Percentiles rank a stretch among this genome's conserved stretches.
Conservation (phyloP, 305 asterid genomes). For the Withania somnifera region DNA sequence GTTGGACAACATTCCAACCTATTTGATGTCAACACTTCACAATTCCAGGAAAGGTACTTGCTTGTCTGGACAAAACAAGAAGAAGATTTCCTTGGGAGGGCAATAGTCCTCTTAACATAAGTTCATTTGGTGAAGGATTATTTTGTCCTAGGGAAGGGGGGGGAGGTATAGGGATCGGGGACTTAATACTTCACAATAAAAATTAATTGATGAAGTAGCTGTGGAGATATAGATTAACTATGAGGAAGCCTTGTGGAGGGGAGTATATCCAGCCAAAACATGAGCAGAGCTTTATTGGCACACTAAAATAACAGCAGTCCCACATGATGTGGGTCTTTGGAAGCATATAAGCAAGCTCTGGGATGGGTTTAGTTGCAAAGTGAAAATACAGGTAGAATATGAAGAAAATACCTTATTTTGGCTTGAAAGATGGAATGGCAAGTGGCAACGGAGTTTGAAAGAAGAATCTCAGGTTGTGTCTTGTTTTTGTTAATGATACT, state of each 20-base stretch:
- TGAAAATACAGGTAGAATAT: neutral
- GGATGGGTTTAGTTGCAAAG: neutral
- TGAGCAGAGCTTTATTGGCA: neutral
- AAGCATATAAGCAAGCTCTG: neutral
- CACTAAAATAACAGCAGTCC: neutral
- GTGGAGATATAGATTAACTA: neutral
- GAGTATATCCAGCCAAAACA: neutral
- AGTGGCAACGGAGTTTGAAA: neutral
- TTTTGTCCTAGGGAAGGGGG: neutral
- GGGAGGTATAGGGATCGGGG: neutral
- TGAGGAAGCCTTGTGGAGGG: neutral
- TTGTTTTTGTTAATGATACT: neutral
- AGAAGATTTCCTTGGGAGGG: neutral
- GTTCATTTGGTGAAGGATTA: neutral
- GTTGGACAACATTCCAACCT: neutral
- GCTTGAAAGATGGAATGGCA: neutral
- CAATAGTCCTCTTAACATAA: neutral
- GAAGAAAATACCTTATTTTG: neutral
- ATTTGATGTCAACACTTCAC: neutral
- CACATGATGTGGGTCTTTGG: neutral
- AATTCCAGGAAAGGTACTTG: neutral
- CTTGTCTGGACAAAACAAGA: neutral
- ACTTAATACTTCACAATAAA: neutral
- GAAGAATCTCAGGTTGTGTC: neutral
- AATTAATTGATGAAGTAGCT: neutral